Evolutionary conservation across 2,329 filamentous ascomycete species (phyloP).

Genomic region (Fusarium sp.): DNA sequence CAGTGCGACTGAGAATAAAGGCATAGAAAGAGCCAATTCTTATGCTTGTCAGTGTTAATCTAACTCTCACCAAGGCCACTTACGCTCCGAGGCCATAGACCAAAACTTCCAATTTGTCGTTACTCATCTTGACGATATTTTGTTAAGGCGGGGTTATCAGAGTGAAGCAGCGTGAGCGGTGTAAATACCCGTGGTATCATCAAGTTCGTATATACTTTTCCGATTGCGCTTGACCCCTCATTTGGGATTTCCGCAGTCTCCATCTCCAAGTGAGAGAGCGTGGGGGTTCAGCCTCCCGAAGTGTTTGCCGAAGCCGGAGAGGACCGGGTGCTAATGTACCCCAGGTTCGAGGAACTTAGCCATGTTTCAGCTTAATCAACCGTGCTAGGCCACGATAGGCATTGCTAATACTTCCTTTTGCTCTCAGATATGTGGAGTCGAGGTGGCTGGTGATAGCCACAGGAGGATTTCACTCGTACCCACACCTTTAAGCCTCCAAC

Average conservation of each 20-base stretch:
- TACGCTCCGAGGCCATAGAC: conserved; percentile 66
- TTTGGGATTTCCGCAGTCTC: not conserved
- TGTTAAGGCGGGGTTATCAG: not conserved
- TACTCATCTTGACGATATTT: conserved; percentile 48
- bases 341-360: not conserved
- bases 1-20: conserved; percentile 59
- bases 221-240: conserved; percentile 5
- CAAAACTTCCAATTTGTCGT: conserved; percentile 49
- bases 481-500: too few species aligned
- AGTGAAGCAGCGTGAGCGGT: not conserved
- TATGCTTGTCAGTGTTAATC: not conserved
- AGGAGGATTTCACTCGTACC: too few species aligned
- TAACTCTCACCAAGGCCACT: conserved; percentile 25
- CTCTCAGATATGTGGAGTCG: too few species aligned
- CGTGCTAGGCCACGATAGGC: too few species aligned
- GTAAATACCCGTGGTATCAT: not conserved
- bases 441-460: too few species aligned
- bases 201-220: not conserved
- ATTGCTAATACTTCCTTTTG: too few species aligned
- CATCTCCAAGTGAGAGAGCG: not conserved
- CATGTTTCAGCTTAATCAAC: too few species aligned
- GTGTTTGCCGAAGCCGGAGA: not conserved
- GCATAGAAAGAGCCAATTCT: conserved; percentile 70
- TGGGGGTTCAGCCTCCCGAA: not conserved
- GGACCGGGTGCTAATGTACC: not conserved